Evolutionary conservation across 805 yeast genomes (phyloP), one percentile per base, ranked within the genome.

Genomic region (Ascoidea tarda): DNA sequence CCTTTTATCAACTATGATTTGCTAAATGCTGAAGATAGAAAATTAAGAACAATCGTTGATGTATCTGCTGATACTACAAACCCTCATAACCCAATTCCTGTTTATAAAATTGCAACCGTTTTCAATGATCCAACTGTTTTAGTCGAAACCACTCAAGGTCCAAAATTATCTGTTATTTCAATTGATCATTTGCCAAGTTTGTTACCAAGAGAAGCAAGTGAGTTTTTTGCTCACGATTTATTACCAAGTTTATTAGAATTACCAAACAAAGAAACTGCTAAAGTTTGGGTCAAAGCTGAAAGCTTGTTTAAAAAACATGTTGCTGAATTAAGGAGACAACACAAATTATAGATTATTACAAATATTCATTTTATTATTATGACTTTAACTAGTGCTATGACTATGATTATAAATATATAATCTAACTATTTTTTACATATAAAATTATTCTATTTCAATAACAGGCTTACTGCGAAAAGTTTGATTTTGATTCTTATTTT

Each of bases 1-100:
- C 97, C 98, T 51, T 93, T 93, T 66, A 76, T 88, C 64, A 79
- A 83, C 69, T 69, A 66, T 60, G 85, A 84, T 38, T 67, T 78
- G 54, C 76, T 93, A 66, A 85, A 86, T 70, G 67, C 65, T 54
- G 69, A 73, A 48, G 69, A 73, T 58, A 87, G 99, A 79, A 83
- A 76, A 59, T 78, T 93, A 65, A 80, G 91, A 69, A 87, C 95
- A 16, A 88, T 93, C 56, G 97, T 93, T 51, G 99, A 93, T 68
- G 99, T 93, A 54, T 87, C 96, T 51, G 99, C 99, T 53, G 99
- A 93, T 71, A 93, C 98, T 49, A 93, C 99, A 52, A 93, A 93
- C 69, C 97, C 97, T 56, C 91, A 89, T 75, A 93, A 93, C 73
- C 99, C 99, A 54, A 79, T 93, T 55, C 99, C 99, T 56, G 91